Evolutionary conservation across 495 filamentous ascomycete genomes (phyloP).

Genomic region (Staphylotrichum longicolle): DNA sequence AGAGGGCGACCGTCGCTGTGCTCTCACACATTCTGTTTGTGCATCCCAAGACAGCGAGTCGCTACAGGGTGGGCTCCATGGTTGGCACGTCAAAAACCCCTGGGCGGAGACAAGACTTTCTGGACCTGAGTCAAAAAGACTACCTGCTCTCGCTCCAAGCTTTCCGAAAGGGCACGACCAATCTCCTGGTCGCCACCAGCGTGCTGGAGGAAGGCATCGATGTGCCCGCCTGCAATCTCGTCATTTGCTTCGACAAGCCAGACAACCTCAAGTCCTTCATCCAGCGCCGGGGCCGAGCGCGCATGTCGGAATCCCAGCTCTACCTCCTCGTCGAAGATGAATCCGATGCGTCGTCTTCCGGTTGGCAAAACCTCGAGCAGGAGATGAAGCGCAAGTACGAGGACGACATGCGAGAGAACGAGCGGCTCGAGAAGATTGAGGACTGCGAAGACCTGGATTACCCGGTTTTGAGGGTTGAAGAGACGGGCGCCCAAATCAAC

Average conservation of each 20-base stretch:
- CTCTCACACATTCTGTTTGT: constrained; percentile 63
- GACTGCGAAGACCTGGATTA: constrained; percentile 49
- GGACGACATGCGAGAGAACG: constrained; percentile 60
- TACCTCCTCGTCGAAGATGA: constrained; percentile 56
- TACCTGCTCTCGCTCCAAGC: constrained; percentile 60
- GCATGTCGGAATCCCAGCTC: constrained; percentile 68
- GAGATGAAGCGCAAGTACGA: constrained; percentile 73
- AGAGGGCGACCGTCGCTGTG: constrained; percentile 66
- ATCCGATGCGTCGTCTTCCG: constrained; percentile 32
- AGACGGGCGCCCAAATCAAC: constrained; percentile 68
- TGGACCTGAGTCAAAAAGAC: constrained; percentile 57
- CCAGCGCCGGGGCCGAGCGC: constrained; percentile 80
- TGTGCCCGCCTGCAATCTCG: constrained; percentile 77
- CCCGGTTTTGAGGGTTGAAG: constrained; percentile 46
- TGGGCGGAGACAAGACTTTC: constrained; percentile 52
- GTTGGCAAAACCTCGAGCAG: constrained; percentile 64
- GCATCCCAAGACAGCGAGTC: constrained; percentile 55
- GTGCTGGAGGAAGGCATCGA: constrained; percentile 94
- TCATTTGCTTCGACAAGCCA: constrained; percentile 81
- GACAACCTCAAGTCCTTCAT: constrained; percentile 81
- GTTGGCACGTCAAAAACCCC: constrained; percentile 64
- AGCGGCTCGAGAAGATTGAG: constrained; percentile 52
- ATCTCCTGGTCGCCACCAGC: constrained; percentile 79
- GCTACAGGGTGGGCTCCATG: constrained; percentile 63
- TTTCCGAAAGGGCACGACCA: constrained; percentile 66